Evolutionary conservation across 2,329 filamentous ascomycete genomes (phyloP).

Genomic region (Pseudogymnoascus sp.): DNA sequence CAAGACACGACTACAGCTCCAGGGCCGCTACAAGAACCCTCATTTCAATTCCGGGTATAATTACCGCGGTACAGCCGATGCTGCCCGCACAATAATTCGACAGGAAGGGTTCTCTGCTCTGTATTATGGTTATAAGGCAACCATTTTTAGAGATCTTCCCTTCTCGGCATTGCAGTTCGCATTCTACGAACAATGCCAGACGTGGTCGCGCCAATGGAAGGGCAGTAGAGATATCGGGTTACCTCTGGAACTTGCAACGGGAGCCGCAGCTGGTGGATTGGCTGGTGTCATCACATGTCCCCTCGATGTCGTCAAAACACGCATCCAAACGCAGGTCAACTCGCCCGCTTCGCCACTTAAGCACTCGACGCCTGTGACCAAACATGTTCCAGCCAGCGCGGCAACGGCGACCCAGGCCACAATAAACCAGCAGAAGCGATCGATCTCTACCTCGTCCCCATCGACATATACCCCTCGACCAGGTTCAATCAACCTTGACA

Average conservation of each 20-base stretch:
- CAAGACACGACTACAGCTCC: slow-evolving; percentile 92
- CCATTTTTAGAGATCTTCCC: slow-evolving; percentile 85
- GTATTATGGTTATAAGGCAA: slow-evolving; percentile 96
- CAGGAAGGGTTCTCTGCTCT: slow-evolving; percentile 78
- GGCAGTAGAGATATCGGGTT: slow-evolving; percentile 79
- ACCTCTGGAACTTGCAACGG: slow-evolving; percentile 78
- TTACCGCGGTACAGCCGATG: slow-evolving; percentile 79
- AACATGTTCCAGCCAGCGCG: slow-evolving; percentile 21
- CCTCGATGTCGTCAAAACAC: slow-evolving; percentile 93
- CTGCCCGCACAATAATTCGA: slow-evolving; percentile 74
- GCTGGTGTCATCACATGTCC: slow-evolving; percentile 93
- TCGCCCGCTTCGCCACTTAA: slow-evolving; percentile 26
- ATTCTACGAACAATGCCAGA: slow-evolving; percentile 93
- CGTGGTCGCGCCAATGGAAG: slow-evolving; percentile 71
- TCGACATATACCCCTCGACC: slow-evolving; percentile 76
- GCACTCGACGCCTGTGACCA: slow-evolving; percentile 21
- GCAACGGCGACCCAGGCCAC: slow-evolving; percentile 27
- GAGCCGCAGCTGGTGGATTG: slow-evolving; percentile 81
- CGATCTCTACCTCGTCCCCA: slow-evolving; percentile 84
- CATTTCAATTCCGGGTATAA: slow-evolving; percentile 94
- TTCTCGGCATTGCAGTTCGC: slow-evolving; percentile 97
- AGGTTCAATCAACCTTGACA: slow-evolving; percentile 74
- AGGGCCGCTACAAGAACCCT: slow-evolving; percentile 92
- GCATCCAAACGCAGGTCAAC: slow-evolving; percentile 86
- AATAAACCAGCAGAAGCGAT: slow-evolving; percentile 52